phyloP scores from a whole-genome alignment of 2,329 filamentous ascomycete species.

The Cordyceps farinosa region DNA sequence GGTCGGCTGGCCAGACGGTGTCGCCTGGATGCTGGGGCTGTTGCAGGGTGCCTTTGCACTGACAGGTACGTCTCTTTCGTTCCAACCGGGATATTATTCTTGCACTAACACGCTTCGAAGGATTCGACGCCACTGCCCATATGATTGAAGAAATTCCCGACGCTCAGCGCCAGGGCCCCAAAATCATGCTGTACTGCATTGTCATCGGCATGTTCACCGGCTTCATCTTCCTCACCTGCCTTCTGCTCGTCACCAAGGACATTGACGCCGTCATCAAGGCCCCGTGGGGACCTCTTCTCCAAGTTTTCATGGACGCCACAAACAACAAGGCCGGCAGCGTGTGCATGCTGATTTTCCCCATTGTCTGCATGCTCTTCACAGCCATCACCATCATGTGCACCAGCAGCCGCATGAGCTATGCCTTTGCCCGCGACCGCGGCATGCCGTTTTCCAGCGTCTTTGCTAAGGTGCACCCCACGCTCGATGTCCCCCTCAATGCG shows the following conservation, averaged over 20 bases:
- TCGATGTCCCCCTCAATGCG: slow-evolving; percentile 66
- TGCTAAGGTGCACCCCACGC: slow-evolving; percentile 55
- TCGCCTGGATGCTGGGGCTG: slow-evolving; percentile 55
- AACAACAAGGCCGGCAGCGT: slow-evolving; percentile 57
- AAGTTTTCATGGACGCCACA: slow-evolving; percentile 62
- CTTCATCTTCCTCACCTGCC: slow-evolving; percentile 56
- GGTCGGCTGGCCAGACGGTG: slow-evolving; percentile 65
- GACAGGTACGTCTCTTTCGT: slow-evolving; percentile 28
- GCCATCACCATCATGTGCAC: slow-evolving; percentile 64
- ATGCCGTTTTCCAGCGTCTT: slow-evolving; percentile 60
- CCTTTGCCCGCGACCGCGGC: slow-evolving; percentile 62
- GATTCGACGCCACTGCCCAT: slow-evolving; percentile 48
- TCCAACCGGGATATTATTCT: too few relatives aligned
- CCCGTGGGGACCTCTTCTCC: slow-evolving; percentile 53
- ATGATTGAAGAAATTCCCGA: slow-evolving; percentile 59
- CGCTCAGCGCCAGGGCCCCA: slow-evolving; percentile 55
- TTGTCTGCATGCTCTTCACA: slow-evolving; percentile 62
- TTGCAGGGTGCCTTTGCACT: slow-evolving; percentile 50
- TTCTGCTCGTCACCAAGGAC: slow-evolving; percentile 62
- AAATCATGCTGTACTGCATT: slow-evolving; percentile 64
- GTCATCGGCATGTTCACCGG: slow-evolving; percentile 61
- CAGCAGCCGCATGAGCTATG: slow-evolving; percentile 62
- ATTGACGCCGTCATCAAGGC: slow-evolving; percentile 53
- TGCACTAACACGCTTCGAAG: slow-evolving; percentile 20
- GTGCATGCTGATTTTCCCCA: slow-evolving; percentile 62